These are phyloP conservation scores for Pythium sp. DNA, from an alignment of 352 stramenopile species.

Conservation along the genomic window DNA sequence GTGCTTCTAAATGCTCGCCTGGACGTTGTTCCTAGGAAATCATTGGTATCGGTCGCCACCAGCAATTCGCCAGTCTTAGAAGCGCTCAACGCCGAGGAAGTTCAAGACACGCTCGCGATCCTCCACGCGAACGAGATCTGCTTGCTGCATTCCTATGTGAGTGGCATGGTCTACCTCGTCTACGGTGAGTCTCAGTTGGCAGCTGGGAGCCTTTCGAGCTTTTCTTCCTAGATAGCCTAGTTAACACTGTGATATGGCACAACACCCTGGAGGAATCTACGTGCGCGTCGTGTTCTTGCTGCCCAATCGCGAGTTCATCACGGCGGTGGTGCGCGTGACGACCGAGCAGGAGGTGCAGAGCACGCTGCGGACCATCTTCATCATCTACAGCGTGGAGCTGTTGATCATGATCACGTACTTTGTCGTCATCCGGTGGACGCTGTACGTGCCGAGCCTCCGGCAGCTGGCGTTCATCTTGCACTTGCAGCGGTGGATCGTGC, in stretches of 20 bases:
- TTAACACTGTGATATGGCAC: background rate
- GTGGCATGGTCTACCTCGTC: background rate
- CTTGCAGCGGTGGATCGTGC: background rate
- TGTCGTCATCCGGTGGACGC: background rate
- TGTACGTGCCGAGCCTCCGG: constrained; percentile 3
- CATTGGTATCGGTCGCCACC: background rate
- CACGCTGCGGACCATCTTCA: background rate
- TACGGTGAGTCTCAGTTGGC: constrained; percentile 4
- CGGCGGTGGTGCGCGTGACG: constrained; percentile 2
- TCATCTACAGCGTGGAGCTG: constrained; percentile 3
- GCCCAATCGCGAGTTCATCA: constrained; percentile 3
- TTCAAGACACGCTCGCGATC: constrained; percentile 1
- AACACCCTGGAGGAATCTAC: constrained; percentile 2
- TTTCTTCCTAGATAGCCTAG: background rate
- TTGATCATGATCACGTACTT: constrained; percentile 3
- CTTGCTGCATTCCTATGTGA: constrained; percentile 5
- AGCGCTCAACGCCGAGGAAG: background rate
- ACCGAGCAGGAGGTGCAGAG: background rate
- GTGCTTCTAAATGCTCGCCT: background rate
- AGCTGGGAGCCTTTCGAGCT: background rate
- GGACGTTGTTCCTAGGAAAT: background rate
- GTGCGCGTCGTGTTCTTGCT: constrained; percentile 9
- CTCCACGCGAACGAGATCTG: constrained; percentile 6
- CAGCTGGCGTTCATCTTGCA: constrained; percentile 9
- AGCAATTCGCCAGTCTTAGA: no score